Conservation (phyloP, 148 eudicot species). For the Rhododendron ferrugineum region DNA sequence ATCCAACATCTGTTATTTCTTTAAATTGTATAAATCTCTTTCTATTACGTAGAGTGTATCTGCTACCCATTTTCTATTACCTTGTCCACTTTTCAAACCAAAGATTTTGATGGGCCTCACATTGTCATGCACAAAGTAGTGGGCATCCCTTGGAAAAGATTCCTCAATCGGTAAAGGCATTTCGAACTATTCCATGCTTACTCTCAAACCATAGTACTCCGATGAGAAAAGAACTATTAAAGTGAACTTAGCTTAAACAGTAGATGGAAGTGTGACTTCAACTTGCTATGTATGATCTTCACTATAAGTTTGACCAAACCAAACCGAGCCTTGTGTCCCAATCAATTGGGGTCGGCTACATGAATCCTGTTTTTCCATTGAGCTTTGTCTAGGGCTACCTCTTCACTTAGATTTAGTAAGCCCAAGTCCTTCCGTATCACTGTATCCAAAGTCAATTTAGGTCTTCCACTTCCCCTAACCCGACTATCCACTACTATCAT, state of each 20-base stretch:
- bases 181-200: not conserved
- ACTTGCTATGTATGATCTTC: not conserved
- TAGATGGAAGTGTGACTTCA: not conserved
- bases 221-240: not conserved
- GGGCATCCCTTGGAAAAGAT: not conserved
- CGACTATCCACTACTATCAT: no score
- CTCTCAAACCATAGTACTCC: not conserved
- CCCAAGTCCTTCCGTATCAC: no score
- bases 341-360: no score
- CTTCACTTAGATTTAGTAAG: no score
- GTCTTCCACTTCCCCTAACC: no score
- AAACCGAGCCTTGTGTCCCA: no score
- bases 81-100: not conserved
- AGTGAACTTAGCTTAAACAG: not conserved
- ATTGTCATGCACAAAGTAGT: not conserved
- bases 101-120: not conserved
- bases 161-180: not conserved
- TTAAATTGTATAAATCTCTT: not conserved
- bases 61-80: not conserved
- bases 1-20: not conserved
- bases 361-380: no score
- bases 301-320: not conserved
- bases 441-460: no score
- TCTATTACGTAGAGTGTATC: not conserved
- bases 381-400: no score